Conservation (phyloP, 192 early-diverging fungal genomes). For the Linnemannia elongata region DNA sequence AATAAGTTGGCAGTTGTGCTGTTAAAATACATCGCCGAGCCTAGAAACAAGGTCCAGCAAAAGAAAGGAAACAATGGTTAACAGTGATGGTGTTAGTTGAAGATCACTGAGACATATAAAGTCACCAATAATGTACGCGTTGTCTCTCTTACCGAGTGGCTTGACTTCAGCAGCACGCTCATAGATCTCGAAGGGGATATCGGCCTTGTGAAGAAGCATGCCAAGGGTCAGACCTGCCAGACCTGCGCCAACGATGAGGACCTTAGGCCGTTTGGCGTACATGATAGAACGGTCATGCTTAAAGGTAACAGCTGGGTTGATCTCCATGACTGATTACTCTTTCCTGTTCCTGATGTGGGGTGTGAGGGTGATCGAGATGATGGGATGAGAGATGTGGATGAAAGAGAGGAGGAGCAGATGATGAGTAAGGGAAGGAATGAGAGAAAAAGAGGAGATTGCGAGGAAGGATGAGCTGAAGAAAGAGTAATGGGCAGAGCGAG, state of each 20-base stretch:
- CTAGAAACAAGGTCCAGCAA: not conserved
- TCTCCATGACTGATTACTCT: not conserved
- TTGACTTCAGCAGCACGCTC: not conserved
- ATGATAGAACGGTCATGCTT: not conserved
- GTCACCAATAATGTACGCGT: not conserved
- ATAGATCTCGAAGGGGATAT: slow-evolving; percentile 4
- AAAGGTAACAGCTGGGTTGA: not conserved
- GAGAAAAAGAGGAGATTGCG: too few relatives aligned
- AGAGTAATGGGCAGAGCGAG: too few relatives aligned
- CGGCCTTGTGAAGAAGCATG: slow-evolving; percentile 1
- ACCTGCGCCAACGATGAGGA: slow-evolving; percentile 11
- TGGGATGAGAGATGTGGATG: too few relatives aligned
- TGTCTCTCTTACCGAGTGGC: slow-evolving; percentile 8
- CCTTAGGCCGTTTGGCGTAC: slow-evolving; percentile 6
- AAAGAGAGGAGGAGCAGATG: too few relatives aligned
- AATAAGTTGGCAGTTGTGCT: not conserved
- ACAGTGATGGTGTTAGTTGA: not conserved
- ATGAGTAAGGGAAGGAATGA: too few relatives aligned
- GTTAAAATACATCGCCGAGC: not conserved
- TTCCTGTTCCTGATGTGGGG: too few relatives aligned
- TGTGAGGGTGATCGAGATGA: not conserved
- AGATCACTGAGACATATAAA: not conserved
- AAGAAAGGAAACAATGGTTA: too few relatives aligned
- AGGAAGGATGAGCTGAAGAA: too few relatives aligned
- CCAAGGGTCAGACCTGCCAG: slow-evolving; percentile 1